These are phyloP conservation scores for Termitomyces sp. DNA, from an alignment of 768 basidiomycete species.

Conservation along the genomic window DNA sequence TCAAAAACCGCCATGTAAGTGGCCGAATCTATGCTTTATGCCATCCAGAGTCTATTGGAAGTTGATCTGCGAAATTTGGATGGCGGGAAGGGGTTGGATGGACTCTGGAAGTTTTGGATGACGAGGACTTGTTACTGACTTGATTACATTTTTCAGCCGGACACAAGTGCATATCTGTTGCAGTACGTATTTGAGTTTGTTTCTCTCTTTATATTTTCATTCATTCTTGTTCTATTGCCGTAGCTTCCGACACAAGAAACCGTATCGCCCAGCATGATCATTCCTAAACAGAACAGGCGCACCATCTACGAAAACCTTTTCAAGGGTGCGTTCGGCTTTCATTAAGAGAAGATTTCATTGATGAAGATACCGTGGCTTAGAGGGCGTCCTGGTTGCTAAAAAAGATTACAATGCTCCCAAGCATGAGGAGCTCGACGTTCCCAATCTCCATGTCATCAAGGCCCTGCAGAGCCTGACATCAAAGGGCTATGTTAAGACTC, in stretches of 20 bases:
- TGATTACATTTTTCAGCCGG: conserved; percentile 30
- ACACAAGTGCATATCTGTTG: conserved; percentile 39
- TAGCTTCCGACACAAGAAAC: conserved; percentile 35
- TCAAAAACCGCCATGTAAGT: conserved; percentile 43
- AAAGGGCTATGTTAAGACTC: conserved; percentile 93
- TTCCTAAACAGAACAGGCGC: conserved; percentile 92
- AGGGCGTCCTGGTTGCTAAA: conserved; percentile 99
- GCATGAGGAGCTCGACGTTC: conserved; percentile 85
- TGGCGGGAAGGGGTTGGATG: conserved; percentile 38
- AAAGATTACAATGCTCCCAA: conserved; percentile 98
- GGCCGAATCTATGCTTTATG: conserved; percentile 21
- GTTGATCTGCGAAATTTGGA: conserved; percentile 26
- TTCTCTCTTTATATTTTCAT: background rate
- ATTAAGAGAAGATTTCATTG: background rate
- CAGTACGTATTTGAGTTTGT: conserved; percentile 31
- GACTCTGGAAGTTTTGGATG: conserved; percentile 33
- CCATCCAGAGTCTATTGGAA: conserved; percentile 19
- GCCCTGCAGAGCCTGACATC: conserved; percentile 69
- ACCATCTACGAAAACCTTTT: conserved; percentile 99
- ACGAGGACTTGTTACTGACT: conserved; percentile 27
- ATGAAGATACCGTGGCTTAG: conserved; percentile 26
- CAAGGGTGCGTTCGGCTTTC: conserved; percentile 68
- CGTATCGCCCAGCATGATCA: conserved; percentile 77
- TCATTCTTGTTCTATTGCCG: background rate
- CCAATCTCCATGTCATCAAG: conserved; percentile 71